These are phyloP conservation scores for Asterochloris sp. DNA, from an alignment of 139 green algal genomes.

Conservation along the genomic window DNA sequence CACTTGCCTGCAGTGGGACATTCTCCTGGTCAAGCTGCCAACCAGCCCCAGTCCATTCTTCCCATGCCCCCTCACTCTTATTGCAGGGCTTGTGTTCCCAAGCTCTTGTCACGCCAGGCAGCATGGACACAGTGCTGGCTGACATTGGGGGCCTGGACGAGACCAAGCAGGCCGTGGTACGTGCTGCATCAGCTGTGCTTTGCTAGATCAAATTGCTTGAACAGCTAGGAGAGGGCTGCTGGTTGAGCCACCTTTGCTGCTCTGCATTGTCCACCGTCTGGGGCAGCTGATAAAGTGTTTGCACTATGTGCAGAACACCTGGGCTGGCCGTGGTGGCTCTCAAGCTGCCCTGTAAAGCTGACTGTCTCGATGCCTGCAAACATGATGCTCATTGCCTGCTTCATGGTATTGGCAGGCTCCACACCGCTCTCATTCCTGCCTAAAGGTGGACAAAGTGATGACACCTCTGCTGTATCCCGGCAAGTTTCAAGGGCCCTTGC, in stretches of 20 bases:
- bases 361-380: background rate
- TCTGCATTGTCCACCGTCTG: background rate
- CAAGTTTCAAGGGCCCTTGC: slow-evolving; percentile 76
- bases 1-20: too few relatives aligned
- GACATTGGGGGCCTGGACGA: slow-evolving; percentile 77
- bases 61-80: too few relatives aligned
- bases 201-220: background rate
- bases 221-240: background rate
- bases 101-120: background rate
- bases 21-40: too few relatives aligned
- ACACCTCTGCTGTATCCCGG: slow-evolving; percentile 72
- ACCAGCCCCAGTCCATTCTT: too few relatives aligned
- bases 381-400: background rate
- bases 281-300: background rate
- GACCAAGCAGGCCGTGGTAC: slow-evolving; percentile 60
- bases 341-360: background rate
- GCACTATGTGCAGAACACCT: too few relatives aligned
- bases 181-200: background rate
- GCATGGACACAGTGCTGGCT: slow-evolving; percentile 32
- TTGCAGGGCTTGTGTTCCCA: too few relatives aligned
- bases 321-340: too few relatives aligned
- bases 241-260: background rate
- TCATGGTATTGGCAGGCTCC: slow-evolving; percentile 5
- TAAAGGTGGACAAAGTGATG: slow-evolving; percentile 76
- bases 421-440: background rate